Percentiles rank a stretch among this genome's conserved stretches.
Conservation (phyloP, 768 basidiomycete genomes). For the Pluteus cervinus region DNA sequence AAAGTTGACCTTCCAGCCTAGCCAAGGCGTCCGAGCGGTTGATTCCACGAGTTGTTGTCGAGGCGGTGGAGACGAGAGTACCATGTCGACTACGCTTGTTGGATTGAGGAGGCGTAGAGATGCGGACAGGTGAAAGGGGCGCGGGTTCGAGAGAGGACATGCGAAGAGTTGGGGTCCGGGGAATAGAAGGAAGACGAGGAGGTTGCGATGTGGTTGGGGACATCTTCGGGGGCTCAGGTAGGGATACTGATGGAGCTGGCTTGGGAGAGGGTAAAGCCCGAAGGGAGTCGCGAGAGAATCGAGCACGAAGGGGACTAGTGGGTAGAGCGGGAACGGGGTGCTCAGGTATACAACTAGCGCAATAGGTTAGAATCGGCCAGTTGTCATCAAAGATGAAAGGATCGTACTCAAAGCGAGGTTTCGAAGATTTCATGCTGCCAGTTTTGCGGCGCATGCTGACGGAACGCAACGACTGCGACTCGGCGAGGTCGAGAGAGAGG, state of each 20-base stretch:
- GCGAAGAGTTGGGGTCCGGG: constrained; percentile 18
- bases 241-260: constrained; percentile 47
- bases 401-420: no score
- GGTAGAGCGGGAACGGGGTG: constrained; percentile 12
- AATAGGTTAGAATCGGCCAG: constrained; percentile 5
- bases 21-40: constrained; percentile 61
- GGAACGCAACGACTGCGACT: constrained; percentile 36
- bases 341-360: constrained; percentile 19
- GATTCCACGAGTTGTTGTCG: constrained; percentile 36
- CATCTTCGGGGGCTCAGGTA: constrained; percentile 37
- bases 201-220: constrained; percentile 15
- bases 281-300: constrained; percentile 31
- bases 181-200: constrained; percentile 26
- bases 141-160: constrained; percentile 17
- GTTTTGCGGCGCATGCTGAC: constrained; percentile 29
- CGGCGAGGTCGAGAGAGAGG: constrained; percentile 64
- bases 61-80: constrained; percentile 30
- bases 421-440: no score
- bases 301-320: constrained; percentile 16
- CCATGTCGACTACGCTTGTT: no score
- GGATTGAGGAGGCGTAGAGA: constrained; percentile 5
- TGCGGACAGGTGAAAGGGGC: constrained; percentile 10
- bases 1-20: constrained; percentile 59
- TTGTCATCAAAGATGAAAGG: constrained; percentile 3
- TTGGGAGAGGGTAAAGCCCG: constrained; percentile 54